Conservation (phyloP, 179 eudicot species). For the Beta macrorhiza region DNA sequence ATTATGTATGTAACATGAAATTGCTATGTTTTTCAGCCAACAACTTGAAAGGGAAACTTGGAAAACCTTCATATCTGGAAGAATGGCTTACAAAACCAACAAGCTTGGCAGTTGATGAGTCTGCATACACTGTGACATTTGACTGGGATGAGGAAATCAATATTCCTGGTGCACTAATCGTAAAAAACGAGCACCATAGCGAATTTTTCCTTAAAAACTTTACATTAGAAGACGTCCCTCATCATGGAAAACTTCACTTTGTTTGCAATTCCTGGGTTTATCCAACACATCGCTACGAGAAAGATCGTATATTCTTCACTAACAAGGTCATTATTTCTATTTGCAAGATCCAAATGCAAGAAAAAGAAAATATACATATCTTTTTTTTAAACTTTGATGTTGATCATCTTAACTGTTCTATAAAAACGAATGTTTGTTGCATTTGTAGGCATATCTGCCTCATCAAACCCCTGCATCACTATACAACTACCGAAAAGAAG, state of each 20-base stretch:
- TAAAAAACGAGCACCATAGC: constrained; percentile 41
- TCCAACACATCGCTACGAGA: constrained; percentile 34
- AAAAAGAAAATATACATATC: not conserved
- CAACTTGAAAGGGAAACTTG: constrained; percentile 36
- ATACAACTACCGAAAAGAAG: constrained; percentile 50
- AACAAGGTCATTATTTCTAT: constrained; percentile 35
- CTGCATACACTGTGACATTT: constrained; percentile 32
- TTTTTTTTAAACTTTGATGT: not conserved
- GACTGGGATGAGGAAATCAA: constrained; percentile 47
- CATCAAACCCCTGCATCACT: constrained; percentile 56
- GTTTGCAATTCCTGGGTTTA: constrained; percentile 63
- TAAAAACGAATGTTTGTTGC: not conserved
- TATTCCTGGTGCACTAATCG: constrained; percentile 46
- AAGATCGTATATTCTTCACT: constrained; percentile 50
- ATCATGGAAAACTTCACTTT: constrained; percentile 37
- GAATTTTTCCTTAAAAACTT: constrained; percentile 52
- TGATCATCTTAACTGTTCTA: not conserved
- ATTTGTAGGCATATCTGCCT: constrained; percentile 56
- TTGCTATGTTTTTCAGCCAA: constrained; percentile 22
- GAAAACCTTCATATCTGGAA: constrained; percentile 33
- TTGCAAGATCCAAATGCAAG: no score
- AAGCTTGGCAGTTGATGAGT: constrained; percentile 31
- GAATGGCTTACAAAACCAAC: constrained; percentile 33
- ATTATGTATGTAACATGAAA: not conserved
- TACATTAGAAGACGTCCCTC: constrained; percentile 43